Conservation (phyloP, 345 rosid genomes). For the Syzygium aromaticum region DNA sequence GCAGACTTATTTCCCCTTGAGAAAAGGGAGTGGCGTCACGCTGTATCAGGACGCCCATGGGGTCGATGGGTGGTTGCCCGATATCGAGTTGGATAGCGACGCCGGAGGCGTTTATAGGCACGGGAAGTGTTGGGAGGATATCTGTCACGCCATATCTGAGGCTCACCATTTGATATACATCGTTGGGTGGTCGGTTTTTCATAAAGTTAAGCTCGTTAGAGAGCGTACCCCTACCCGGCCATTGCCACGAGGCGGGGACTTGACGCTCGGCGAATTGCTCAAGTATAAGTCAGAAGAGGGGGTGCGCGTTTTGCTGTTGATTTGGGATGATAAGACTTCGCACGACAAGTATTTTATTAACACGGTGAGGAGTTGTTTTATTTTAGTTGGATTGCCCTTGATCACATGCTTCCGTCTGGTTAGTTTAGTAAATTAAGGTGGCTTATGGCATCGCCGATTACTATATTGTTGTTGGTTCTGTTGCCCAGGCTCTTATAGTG, state of each 20-base stretch:
- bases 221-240: conserved; percentile 62
- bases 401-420: neutral
- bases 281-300: conserved; percentile 96
- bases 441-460: neutral
- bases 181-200: conserved; percentile 86
- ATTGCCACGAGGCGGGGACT: conserved; percentile 71
- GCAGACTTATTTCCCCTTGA: conserved; percentile 65
- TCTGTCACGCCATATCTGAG: conserved; percentile 71
- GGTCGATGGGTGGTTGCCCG: conserved; percentile 36
- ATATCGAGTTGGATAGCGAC: conserved; percentile 29
- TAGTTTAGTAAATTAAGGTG: neutral
- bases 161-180: conserved; percentile 92
- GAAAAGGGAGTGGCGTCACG: conserved; percentile 58
- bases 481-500: neutral
- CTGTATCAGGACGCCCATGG: conserved; percentile 93
- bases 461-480: neutral
- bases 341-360: conserved; percentile 56
- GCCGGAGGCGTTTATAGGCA: conserved; percentile 37
- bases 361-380: conserved; percentile 35
- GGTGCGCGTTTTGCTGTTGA: conserved; percentile 71
- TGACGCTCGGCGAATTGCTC: conserved; percentile 86
- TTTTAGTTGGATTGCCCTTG: neutral
- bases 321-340: conserved; percentile 96
- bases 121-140: conserved; percentile 83
- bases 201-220: conserved; percentile 69